Conservation (phyloP, 306 rosid genomes). For the Pyrus communis region DNA sequence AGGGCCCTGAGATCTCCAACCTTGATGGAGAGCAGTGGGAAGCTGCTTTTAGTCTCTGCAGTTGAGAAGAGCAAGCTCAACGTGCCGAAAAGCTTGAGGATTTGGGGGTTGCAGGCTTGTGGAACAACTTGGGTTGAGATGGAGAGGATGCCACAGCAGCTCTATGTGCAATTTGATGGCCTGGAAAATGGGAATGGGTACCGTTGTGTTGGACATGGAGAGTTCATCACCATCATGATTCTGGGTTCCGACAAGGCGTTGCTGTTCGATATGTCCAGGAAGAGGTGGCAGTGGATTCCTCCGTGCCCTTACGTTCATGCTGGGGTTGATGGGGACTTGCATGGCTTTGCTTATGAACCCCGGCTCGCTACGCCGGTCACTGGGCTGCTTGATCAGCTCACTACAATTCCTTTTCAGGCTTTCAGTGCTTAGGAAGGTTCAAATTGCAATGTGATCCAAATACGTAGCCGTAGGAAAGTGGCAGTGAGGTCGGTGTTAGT, state of each 20-base stretch:
- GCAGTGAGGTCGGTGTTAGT: background rate
- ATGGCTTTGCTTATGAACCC: slow-evolving; percentile 85
- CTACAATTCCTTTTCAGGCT: slow-evolving; percentile 43
- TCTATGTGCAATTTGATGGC: slow-evolving; percentile 55
- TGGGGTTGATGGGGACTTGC: slow-evolving; percentile 33
- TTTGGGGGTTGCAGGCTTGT: slow-evolving; percentile 71
- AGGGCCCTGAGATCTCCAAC: slow-evolving; percentile 68
- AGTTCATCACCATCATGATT: slow-evolving; percentile 51
- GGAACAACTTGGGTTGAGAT: slow-evolving; percentile 82
- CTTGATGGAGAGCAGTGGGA: slow-evolving; percentile 62
- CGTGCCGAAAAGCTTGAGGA: slow-evolving; percentile 74
- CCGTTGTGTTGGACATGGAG: slow-evolving; percentile 72
- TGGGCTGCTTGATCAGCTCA: slow-evolving; percentile 61
- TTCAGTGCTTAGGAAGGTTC: slow-evolving; percentile 12
- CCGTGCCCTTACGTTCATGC: slow-evolving; percentile 58
- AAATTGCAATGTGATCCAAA: background rate
- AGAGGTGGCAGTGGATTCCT: slow-evolving; percentile 92
- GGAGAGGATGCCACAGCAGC: slow-evolving; percentile 93
- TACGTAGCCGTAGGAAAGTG: background rate
- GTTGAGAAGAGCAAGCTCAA: slow-evolving; percentile 91
- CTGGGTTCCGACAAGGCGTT: slow-evolving; percentile 51
- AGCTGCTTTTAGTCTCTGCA: slow-evolving; percentile 57
- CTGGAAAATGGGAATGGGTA: slow-evolving; percentile 67
- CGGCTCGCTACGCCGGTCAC: slow-evolving; percentile 75
- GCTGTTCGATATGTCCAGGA: slow-evolving; percentile 53